Evolutionary conservation across 306 rosid genomes (phyloP), one percentile per base, ranked within the genome.

Genomic region (Bauhinia variegata): DNA sequence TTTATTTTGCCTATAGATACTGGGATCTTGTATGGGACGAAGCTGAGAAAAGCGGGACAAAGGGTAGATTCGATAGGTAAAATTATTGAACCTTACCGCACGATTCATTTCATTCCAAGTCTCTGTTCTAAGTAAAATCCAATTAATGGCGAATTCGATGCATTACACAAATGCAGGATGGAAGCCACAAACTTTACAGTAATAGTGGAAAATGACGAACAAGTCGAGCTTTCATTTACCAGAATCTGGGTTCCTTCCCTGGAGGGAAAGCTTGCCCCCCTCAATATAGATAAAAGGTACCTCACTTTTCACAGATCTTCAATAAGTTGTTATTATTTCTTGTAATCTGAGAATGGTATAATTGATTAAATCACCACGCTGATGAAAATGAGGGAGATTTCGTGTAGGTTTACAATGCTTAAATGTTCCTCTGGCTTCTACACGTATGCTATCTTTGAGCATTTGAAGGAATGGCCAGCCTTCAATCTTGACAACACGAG

Each of bases 251-350:
- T 79, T 80, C 67, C 64, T 14, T 84, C 93, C 14, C 91, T 86
- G 1, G 77, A 80, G 55, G 91, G 96, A 42, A 79, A 83, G 70
- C 68, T 60, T 67, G 88, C 86, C 4, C 98, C 98, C 37, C 75
- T 92, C 59, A 89, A 84, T 38, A 83, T 92, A 43, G 96, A 92
- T 80, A 92, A 87, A 83, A 89, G 98, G 98, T 92, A 59, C 30
- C 53, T 44, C 14, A 19, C 49, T 17, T 42, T 53, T 8, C 7
- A 6, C 7, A 41, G 12, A 41, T 10, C 12, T 8, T 8, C 8
- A 5, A 36, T 23, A 23, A 23, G 28, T 23, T 23, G 28, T 23
- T 23, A 23, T 23, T 2, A 23, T 23, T 23, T 23, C 2, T 23
- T 23, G 28, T 23, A 23, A 23, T 23, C 2, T 23, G 28, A 23